Evolutionary conservation across 257 asterid genomes (phyloP), one percentile per base, ranked within the genome.

Genomic region (Gentiana macrophylla): DNA sequence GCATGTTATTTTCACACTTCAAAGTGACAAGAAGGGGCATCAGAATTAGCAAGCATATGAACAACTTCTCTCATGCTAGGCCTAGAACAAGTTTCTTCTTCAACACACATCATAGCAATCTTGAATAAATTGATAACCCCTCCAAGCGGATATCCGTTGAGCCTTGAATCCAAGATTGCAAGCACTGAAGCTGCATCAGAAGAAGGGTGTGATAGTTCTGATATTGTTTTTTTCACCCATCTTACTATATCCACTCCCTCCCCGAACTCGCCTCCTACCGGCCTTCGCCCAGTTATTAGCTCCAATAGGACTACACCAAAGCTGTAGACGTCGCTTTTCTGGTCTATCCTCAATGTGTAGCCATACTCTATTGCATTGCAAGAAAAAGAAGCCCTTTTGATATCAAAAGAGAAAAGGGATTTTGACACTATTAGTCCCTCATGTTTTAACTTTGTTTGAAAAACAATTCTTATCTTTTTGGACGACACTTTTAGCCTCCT

Each of bases 71-170:
- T 68, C 97, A 86, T 90, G 1, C 82, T 75, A 4, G 97, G 97
- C 55, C 97, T 74, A n/a, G 61, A 68, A 0, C 78, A 60, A 62
- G 94, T 79, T 54, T 84, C 94, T 12, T 90, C 97, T 71, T 90
- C 94, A 35, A 86, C 97, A 33, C 97, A 90, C 82, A 72, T 38
- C 89, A 90, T 84, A 2, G 97, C 94, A 12, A 90, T 84, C 82
- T 77, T 86, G 86, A 84, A 89, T 79, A 86, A 32, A 65, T 84
- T 82, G 38, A 89, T 61, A 3, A 74, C 94, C 34, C 74, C 70
- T 0, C 68, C 38, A 8, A 82, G 59, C 4, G 83, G 86, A 66
- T 86, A 86, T 0, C 77, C 80, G 2, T 63, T 70, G 34, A 89
- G 90, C 71, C 96, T 70, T 3, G 80, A 67, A 67, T 90, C 97